phyloP scores from a whole-genome alignment of 2,329 filamentous ascomycete genomes.

The Fusarium gaditjirri region DNA sequence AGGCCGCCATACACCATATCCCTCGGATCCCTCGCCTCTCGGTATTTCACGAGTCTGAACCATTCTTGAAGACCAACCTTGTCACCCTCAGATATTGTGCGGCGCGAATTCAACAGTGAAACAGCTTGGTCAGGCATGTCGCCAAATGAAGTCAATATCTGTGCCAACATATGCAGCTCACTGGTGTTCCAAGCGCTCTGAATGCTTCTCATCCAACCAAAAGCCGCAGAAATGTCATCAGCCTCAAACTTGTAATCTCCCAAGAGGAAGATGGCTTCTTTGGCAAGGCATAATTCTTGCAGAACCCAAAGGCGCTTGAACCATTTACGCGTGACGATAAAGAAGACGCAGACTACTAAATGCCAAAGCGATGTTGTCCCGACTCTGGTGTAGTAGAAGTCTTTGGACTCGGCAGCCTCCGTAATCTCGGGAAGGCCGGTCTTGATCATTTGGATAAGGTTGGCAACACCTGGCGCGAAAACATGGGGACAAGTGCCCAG shows the following conservation, averaged over 20 bases:
- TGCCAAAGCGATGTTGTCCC: neutral
- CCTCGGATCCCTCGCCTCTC: neutral
- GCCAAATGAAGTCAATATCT: neutral
- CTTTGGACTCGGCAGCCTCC: neutral
- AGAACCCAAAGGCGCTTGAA: neutral
- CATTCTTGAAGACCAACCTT: neutral
- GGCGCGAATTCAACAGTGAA: accelerated
- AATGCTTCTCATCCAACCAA: neutral
- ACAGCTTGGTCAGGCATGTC: neutral
- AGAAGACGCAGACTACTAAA: neutral
- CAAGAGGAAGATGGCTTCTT: neutral
- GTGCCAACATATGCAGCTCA: neutral
- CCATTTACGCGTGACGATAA: neutral
- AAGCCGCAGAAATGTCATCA: neutral
- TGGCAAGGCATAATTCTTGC: neutral
- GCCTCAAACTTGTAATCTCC: neutral
- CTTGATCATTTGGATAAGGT: neutral
- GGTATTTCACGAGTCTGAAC: neutral
- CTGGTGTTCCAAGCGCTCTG: neutral
- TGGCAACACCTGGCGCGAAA: neutral
- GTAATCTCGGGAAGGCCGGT: neutral
- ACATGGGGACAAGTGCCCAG: neutral
- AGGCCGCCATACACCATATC: neutral
- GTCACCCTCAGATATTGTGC: neutral
- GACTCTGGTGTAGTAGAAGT: neutral